Evolutionary conservation across 2,329 filamentous ascomycete species (phyloP), one percentile per base, ranked within the genome.

Genomic region (Bipolaris oryzae): DNA sequence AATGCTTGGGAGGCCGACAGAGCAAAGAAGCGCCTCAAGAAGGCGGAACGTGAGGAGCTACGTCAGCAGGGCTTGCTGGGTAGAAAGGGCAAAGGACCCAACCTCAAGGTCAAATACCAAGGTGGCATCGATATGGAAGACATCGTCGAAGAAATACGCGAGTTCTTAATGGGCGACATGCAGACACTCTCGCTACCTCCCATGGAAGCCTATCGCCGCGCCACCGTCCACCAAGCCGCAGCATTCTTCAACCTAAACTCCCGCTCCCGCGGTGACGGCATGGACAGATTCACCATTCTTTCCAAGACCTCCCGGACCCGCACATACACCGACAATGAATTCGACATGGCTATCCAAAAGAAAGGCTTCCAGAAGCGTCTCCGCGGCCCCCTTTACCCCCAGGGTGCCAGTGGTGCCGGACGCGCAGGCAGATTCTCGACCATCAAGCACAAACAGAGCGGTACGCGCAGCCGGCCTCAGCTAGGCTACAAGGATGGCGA

Each of bases 191-290:
- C 86, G 4, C 80, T 98, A 21, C 91, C 94, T 3, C 91, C 94
- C 0, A 96, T 98, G 87, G 87, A 91, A 54, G 91, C 92, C 59
- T 78, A 84, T 42, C 84, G 88, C 37, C 88, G 95, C 47, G 93
- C 91, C 73, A 79, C 87, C 5, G 82, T 98, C 16, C 95, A 99
- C 73, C 85, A 91, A 57, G 76, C 96, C 37, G 92, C 91, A 11
- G 85, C 85, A 67, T 83, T 84, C 35, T 86, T 97, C 72, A 87
- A 87, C 15, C 79, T 98, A 57, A 94, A 89, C 62, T 96, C 93
- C 3, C 91, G 93, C 70, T 97, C 93, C 0, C 84, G 85, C 18
- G 94, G 94, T 1, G 84, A 84, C 47, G 92, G 89, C 7, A 83
- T 85, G 20, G 84, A 86, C 47, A 87, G 95, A 25, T 91, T 90